Evolutionary conservation across 2,329 filamentous ascomycete genomes (phyloP), one percentile per base, ranked within the genome.

Genomic region (Elsinoe australis): DNA sequence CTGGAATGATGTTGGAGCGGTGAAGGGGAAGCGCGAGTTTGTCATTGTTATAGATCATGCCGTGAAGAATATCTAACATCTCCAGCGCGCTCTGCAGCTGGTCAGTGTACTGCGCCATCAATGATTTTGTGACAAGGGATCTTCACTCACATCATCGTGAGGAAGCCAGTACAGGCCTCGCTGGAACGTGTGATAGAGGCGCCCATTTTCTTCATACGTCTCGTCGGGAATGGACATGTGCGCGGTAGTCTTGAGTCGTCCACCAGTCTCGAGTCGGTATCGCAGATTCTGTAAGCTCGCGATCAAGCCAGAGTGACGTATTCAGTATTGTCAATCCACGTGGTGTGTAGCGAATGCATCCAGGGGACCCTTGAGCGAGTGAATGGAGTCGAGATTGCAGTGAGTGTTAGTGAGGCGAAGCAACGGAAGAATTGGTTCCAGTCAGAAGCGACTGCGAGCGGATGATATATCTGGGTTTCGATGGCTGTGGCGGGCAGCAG

Each of bases 171-270:
- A 54, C 44, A 51, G 44, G 19, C 52, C 52, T 28, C 49, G 47
- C 24, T 51, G 52, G 45, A 45, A 54, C 14, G 24, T 32, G 36
- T 54, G 52, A 44, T 54, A 54, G 26, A 38, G 42, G 6, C 52
- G 52, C 15, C 52, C 52, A 41, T 54, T 54, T 24, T 54, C 52
- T 38, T 52, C 52, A 35, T 52, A 54, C 47, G 48, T 50, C 32
- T 54, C 52, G 24, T 44, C 39, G 9, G 39, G 39, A 19, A 44
- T 44, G 24, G 39, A 44, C 39, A 44, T 44, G 39, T 31, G 39
- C 24, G 39, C 39, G 17, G 32, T 31, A 6, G n/a, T n/a, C n/a
- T n/a, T n/a, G n/a, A n/a, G n/a, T n/a, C n/a, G n/a, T n/a, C n/a
- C n/a, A n/a, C n/a, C n/a, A n/a, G n/a, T n/a, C n/a, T n/a, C n/a